Conservation (phyloP, 805 yeast genomes). For the Cyberlindnera misumaiensis region DNA sequence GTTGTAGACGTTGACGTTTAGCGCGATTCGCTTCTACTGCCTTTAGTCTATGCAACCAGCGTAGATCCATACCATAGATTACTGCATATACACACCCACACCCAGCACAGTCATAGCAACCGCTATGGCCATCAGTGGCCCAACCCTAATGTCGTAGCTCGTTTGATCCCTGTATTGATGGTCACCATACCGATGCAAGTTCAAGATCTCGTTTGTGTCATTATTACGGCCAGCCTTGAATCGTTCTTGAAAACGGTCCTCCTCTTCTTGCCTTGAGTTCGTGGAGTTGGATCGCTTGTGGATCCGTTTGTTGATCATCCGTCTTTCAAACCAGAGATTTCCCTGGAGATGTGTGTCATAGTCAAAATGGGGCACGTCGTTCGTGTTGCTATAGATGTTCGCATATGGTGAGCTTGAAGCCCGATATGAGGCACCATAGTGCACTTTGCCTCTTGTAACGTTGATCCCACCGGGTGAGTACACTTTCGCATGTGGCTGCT, state of each 20-base stretch:
- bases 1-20: no score
- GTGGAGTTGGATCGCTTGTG: constrained; percentile 1
- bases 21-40: no score
- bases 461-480: constrained; percentile 16
- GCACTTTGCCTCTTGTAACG: constrained; percentile 9
- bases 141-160: constrained; percentile 7
- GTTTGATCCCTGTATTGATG: constrained; percentile 11
- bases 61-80: no score
- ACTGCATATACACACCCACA: constrained; percentile 12
- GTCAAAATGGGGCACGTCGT: constrained; percentile 61
- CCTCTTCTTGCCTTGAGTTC: constrained; percentile 3
- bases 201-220: constrained; percentile 19
- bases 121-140: constrained; percentile 7
- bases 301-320: constrained; percentile 23
- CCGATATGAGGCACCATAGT: constrained; percentile 11
- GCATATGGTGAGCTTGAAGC: constrained; percentile 5
- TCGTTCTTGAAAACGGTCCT: constrained; percentile 9
- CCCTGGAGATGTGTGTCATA: constrained; percentile 46
- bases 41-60: no score
- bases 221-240: constrained; percentile 5
- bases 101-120: constrained; percentile 11
- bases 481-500: constrained; percentile 2
- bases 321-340: constrained; percentile 38
- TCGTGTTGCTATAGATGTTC: constrained; percentile 22
- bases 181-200: constrained; percentile 20